A percentile compares a stretch with the other conserved stretches of the same genome.
These are phyloP conservation scores for Linnemannia elongata DNA, from an alignment of 192 early-diverging fungal genomes.

Conservation along the genomic window DNA sequence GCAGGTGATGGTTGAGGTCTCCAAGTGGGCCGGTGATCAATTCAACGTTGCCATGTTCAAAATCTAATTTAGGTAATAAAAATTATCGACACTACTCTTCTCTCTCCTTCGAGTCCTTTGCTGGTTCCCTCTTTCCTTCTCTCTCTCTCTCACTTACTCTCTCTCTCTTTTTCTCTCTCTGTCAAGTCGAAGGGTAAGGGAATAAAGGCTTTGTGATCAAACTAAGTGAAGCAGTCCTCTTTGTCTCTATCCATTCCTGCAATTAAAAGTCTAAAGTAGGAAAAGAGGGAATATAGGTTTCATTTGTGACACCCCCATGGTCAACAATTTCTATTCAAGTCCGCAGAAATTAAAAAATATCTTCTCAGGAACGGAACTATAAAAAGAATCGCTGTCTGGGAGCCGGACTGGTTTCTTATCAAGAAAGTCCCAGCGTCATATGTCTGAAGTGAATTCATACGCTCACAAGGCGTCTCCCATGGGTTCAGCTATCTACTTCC, in stretches of 20 bases:
- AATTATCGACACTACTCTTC: not conserved
- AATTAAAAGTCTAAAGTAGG: not conserved
- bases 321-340: not conserved
- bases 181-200: not conserved
- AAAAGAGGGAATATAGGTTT: not conserved
- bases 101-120: not conserved
- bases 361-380: not conserved
- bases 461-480: not conserved
- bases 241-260: not conserved
- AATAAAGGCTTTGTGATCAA: not conserved
- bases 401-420: not conserved
- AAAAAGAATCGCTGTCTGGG: not conserved
- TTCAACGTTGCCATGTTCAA: constrained; percentile 65
- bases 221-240: not conserved
- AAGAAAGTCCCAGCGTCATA: not conserved
- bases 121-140: not conserved
- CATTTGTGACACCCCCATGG: not conserved
- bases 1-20: constrained; percentile 57
- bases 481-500: not conserved
- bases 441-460: not conserved
- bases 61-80: constrained; percentile 20
- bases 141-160: not conserved
- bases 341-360: no score
- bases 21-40: constrained; percentile 64
- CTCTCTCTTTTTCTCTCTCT: no score